Conservation (phyloP, 1,284 basidiomycete genomes). For the Boletus smithii region DNA sequence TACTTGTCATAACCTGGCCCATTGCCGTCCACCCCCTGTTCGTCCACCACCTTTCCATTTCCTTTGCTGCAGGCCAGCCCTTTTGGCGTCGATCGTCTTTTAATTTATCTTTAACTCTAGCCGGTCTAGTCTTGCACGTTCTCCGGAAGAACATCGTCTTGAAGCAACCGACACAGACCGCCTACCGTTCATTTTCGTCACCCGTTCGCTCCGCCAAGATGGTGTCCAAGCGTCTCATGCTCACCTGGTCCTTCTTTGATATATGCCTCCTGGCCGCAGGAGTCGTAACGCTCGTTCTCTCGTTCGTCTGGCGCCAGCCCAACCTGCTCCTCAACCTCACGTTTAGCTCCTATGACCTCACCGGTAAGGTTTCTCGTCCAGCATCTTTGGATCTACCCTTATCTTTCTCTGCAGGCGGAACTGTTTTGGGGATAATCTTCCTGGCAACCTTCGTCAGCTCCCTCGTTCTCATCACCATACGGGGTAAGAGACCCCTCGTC, state of each 20-base stretch:
- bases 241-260: slow-evolving; percentile 68
- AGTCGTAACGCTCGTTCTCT: slow-evolving; percentile 58
- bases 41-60: neutral
- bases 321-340: slow-evolving; percentile 70
- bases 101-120: slow-evolving; percentile 17
- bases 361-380: slow-evolving; percentile 43
- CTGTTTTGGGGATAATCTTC: slow-evolving; percentile 64
- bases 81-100: slow-evolving; percentile 31
- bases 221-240: slow-evolving; percentile 68
- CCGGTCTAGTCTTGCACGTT: slow-evolving; percentile 25
- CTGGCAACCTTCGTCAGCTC: slow-evolving; percentile 69
- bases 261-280: slow-evolving; percentile 68
- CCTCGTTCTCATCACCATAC: slow-evolving; percentile 64
- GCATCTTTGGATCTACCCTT: neutral
- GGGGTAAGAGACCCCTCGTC: slow-evolving; percentile 62
- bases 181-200: neutral
- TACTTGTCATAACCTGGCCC: neutral
- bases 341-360: slow-evolving; percentile 54
- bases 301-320: slow-evolving; percentile 64
- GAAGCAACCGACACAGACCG: slow-evolving; percentile 5
- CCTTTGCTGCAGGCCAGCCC: slow-evolving; percentile 22
- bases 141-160: slow-evolving; percentile 24
- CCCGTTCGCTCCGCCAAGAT: slow-evolving; percentile 35
- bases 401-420: slow-evolving; percentile 51
- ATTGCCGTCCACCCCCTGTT: slow-evolving; percentile 1